phyloP scores from a whole-genome alignment of 345 rosid species.

The Bruguiera gymnorhiza region DNA sequence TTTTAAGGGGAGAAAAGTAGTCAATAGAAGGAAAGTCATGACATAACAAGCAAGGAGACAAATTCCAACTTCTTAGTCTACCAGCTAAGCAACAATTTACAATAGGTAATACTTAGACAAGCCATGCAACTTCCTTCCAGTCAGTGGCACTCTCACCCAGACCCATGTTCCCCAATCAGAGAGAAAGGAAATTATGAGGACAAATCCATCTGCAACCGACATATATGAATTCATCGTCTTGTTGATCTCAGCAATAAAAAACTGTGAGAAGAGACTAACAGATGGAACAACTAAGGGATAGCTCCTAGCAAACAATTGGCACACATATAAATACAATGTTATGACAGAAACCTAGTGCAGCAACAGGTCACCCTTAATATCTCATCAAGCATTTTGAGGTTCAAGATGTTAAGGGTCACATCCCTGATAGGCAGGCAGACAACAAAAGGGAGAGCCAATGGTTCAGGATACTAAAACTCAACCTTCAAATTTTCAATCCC shows the following conservation, averaged over 20 bases:
- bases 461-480: background rate
- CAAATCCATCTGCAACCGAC: too few relatives aligned
- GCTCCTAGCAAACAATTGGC: background rate
- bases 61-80: background rate
- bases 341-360: too few relatives aligned
- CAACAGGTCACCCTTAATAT: too few relatives aligned
- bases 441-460: background rate
- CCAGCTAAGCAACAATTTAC: too few relatives aligned
- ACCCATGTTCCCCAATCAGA: too few relatives aligned
- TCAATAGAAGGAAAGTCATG: constrained; percentile 1
- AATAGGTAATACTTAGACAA: background rate
- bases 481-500: background rate
- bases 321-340: too few relatives aligned
- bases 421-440: too few relatives aligned
- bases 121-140: background rate
- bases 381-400: too few relatives aligned
- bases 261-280: background rate
- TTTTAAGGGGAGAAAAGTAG: constrained; percentile 10
- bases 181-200: too few relatives aligned
- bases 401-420: too few relatives aligned
- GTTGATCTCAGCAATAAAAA: too few relatives aligned
- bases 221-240: background rate
- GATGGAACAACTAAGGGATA: background rate
- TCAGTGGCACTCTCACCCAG: too few relatives aligned
- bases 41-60: background rate